Evolutionary conservation across 805 yeast genomes (phyloP).

Genomic region (Saccharomycopsis selenospora): DNA sequence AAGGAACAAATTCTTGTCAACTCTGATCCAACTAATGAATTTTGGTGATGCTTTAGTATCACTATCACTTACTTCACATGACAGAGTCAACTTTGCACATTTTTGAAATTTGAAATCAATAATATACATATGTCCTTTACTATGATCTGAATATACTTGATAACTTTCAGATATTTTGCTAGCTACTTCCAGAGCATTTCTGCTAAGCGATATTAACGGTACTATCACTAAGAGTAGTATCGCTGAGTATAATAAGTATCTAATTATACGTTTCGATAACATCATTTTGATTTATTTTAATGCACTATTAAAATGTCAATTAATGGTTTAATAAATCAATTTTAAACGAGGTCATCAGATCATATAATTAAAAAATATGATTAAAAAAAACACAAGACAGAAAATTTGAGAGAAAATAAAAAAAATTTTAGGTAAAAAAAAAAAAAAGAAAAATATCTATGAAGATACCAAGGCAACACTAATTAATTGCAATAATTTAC

Average conservation of each 20-base stretch:
- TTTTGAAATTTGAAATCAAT: constrained; percentile 16
- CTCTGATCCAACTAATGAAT: constrained; percentile 11
- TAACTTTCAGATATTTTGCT: neutral
- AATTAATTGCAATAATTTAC: too few relatives aligned
- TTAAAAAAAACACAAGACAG: too few relatives aligned
- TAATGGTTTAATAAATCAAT: too few relatives aligned
- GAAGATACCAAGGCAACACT: too few relatives aligned
- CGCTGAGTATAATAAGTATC: neutral
- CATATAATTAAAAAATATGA: too few relatives aligned
- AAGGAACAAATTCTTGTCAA: constrained; percentile 14
- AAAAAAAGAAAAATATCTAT: too few relatives aligned
- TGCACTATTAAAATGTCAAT: too few relatives aligned
- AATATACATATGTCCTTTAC: constrained; percentile 5
- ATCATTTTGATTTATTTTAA: too few relatives aligned
- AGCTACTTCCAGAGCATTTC: neutral
- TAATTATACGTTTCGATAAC: neutral
- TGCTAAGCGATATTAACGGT: neutral
- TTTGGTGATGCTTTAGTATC: constrained; percentile 12
- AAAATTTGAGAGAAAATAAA: too few relatives aligned
- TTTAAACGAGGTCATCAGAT: too few relatives aligned
- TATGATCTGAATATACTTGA: constrained; percentile 1
- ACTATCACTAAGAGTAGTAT: neutral
- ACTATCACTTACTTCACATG: constrained; percentile 10
- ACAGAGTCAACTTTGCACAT: constrained; percentile 7
- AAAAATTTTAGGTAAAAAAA: too few relatives aligned